These are phyloP conservation scores for Corymbia maculata DNA, from an alignment of 345 rosid genomes.

Conservation along the genomic window DNA sequence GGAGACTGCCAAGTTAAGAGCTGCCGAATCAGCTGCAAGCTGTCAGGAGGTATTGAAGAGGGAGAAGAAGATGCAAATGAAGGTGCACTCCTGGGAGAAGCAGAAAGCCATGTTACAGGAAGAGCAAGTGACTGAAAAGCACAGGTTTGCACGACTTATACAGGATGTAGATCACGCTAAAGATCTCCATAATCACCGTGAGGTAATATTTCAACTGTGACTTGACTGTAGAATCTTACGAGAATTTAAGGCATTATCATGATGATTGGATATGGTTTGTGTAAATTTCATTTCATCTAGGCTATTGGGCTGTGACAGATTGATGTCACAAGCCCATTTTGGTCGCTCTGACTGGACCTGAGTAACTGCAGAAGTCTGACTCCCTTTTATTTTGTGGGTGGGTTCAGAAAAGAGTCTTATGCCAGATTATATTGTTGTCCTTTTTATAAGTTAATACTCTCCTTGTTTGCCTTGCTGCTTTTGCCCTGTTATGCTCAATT, in stretches of 20 bases:
- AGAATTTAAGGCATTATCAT: not conserved
- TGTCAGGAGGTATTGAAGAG: slow-evolving; percentile 67
- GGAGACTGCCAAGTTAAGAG: slow-evolving; percentile 62
- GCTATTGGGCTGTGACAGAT: not conserved
- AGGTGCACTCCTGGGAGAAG: slow-evolving; percentile 75
- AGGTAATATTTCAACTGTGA: slow-evolving; percentile 29
- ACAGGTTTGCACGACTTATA: slow-evolving; percentile 34
- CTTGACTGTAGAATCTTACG: not conserved
- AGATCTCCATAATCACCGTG: slow-evolving; percentile 30
- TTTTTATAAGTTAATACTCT: not conserved
- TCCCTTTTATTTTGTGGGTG: not conserved
- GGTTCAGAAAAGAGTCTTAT: not conserved
- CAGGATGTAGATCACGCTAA: slow-evolving; percentile 45
- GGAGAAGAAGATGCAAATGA: slow-evolving; percentile 54
- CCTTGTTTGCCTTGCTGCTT: not conserved
- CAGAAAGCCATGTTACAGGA: slow-evolving; percentile 61
- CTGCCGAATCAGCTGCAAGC: slow-evolving; percentile 61
- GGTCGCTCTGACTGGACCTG: not conserved
- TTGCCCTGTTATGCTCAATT: not conserved
- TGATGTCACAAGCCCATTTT: not conserved
- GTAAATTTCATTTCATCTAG: not conserved
- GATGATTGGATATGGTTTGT: not conserved
- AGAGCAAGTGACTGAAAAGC: slow-evolving; percentile 55
- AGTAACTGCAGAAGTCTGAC: not conserved
- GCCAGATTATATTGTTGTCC: not conserved